A percentile compares a stretch with the other conserved stretches of the same genome.
Conservation (phyloP, 176 grass and related monocot genomes). For the Zoysia pacifica region DNA sequence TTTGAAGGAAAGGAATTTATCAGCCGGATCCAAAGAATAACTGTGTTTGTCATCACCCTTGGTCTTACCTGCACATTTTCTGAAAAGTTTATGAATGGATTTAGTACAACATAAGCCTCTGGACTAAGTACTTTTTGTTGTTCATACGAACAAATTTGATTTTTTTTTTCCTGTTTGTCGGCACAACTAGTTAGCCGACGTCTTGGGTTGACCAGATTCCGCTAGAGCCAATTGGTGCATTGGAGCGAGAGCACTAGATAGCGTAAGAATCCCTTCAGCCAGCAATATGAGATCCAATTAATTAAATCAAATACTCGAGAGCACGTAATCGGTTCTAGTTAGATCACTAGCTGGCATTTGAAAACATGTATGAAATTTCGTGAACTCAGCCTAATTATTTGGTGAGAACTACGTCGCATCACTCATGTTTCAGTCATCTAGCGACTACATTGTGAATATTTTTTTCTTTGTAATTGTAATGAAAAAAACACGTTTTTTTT, state of each 20-base stretch:
- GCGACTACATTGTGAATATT: no score
- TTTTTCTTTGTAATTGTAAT: no score
- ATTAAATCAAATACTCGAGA: slow-evolving; percentile 5
- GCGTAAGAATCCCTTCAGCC: slow-evolving; percentile 74
- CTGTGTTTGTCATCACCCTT: slow-evolving; percentile 6
- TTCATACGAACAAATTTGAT: no score
- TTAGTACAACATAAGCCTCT: no score
- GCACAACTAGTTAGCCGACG: slow-evolving; percentile 7
- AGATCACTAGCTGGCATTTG: slow-evolving; percentile 9
- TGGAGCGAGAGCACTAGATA: slow-evolving; percentile 38
- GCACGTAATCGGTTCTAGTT: slow-evolving; percentile 29
- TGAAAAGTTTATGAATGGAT: no score
- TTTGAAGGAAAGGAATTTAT: slow-evolving; percentile 32
- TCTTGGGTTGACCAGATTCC: slow-evolving; percentile 55
- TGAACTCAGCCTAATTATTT: not conserved
- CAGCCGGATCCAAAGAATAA: slow-evolving; percentile 20
- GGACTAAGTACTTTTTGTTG: not conserved
- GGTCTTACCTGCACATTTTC: no score
- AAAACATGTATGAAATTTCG: slow-evolving; percentile 1
- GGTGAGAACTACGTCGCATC: not conserved
- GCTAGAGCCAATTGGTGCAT: slow-evolving; percentile 41
- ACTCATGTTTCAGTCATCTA: not conserved
- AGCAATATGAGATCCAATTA: slow-evolving; percentile 33
- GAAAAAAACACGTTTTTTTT: no score
- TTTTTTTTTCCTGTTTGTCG: not conserved